Conservation (phyloP, 2,329 filamentous ascomycete genomes). For the Neofusicoccum parvum region DNA sequence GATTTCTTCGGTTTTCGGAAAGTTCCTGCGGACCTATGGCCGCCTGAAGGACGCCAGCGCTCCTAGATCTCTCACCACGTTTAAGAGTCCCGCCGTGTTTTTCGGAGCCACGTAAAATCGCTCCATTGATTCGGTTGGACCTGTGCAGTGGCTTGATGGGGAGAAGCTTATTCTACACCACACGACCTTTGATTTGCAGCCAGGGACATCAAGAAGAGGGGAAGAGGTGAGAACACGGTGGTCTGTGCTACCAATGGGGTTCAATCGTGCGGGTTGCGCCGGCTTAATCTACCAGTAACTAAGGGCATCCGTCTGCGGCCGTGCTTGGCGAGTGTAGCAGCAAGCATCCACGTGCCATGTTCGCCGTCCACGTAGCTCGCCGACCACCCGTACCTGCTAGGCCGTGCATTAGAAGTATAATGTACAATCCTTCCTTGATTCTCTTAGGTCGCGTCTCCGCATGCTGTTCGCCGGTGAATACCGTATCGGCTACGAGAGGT, state of each 20-base stretch:
- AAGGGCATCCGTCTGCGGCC: background rate
- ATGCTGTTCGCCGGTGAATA: background rate
- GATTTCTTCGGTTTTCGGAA: too few species aligned
- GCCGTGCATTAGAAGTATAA: background rate
- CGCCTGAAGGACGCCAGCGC: too few species aligned
- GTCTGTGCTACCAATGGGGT: constrained; percentile 10
- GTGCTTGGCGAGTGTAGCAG: background rate
- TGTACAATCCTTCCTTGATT: background rate
- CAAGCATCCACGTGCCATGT: background rate
- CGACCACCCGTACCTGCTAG: background rate
- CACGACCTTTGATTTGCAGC: background rate
- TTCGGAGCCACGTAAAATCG: background rate
- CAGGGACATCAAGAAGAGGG: background rate
- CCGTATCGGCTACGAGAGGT: background rate
- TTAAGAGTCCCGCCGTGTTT: background rate
- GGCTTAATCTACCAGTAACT: background rate
- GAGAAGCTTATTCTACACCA: background rate
- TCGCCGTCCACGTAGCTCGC: background rate
- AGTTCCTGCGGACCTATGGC: too few species aligned
- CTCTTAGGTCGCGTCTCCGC: background rate
- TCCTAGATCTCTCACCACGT: background rate
- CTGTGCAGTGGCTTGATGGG: background rate
- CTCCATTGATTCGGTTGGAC: background rate
- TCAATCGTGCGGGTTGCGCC: constrained; percentile 2
- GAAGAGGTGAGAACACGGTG: background rate